phyloP scores from a whole-genome alignment of 306 rosid species.

The Acacia acuminata region DNA sequence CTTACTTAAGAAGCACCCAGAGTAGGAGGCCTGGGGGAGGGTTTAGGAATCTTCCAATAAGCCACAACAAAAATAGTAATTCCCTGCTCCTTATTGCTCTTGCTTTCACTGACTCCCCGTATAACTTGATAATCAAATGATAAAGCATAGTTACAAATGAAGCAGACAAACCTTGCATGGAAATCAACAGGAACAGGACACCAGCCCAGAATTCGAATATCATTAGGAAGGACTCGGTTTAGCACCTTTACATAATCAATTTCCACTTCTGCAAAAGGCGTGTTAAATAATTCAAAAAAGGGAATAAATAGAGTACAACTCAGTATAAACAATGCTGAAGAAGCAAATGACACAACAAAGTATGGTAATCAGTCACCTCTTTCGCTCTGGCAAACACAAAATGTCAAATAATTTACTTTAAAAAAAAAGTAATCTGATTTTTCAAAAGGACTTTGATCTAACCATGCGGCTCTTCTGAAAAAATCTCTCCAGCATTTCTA shows the following conservation, averaged over 20 bases:
- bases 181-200: constrained; percentile 76
- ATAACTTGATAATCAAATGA: constrained; percentile 28
- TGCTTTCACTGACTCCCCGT: constrained; percentile 21
- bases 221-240: constrained; percentile 81
- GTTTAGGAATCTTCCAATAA: neutral
- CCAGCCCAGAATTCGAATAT: constrained; percentile 90
- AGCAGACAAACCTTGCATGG: constrained; percentile 82
- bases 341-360: neutral
- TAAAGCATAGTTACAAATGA: constrained; percentile 23
- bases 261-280: constrained; percentile 63
- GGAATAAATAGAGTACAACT: neutral
- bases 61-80: constrained; percentile 9
- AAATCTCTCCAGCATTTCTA: constrained; percentile 43
- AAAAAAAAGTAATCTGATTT: constrained; percentile 7
- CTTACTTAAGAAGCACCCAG: neutral
- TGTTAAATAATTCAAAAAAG: constrained; percentile 10
- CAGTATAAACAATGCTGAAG: constrained; percentile 3
- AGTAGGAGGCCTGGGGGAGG: neutral
- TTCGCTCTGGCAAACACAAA: constrained; percentile 1
- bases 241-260: constrained; percentile 90
- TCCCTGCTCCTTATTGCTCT: constrained; percentile 19
- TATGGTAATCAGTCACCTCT: constrained; percentile 13
- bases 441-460: constrained; percentile 32
- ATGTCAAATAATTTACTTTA: neutral
- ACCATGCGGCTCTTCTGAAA: constrained; percentile 54